phyloP scores from a whole-genome alignment of 2,329 filamentous ascomycete genomes.

The Fusarium globosum region DNA sequence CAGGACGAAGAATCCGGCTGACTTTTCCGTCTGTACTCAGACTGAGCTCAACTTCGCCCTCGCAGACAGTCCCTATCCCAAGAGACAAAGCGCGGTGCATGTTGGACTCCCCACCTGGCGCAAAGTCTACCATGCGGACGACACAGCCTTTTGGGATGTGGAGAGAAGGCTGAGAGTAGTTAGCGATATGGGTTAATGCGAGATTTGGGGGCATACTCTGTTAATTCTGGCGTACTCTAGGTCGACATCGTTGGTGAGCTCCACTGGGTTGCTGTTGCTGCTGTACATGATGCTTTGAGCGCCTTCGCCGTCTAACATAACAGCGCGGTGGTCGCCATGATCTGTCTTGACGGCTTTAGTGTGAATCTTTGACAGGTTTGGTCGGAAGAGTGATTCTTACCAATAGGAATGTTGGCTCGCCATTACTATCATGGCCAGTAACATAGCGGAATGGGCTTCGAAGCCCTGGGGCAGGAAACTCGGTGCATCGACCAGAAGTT shows the following conservation, averaged over 20 bases:
- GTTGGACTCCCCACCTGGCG: neutral
- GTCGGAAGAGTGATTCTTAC: neutral
- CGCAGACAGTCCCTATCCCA: neutral
- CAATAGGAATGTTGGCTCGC: neutral
- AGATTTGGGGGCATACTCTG: neutral
- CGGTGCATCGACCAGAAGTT: neutral
- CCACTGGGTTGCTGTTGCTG: neutral
- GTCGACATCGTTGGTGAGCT: neutral
- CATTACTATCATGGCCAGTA: neutral
- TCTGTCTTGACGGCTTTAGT: neutral
- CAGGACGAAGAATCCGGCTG: neutral
- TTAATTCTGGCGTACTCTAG: neutral
- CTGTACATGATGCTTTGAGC: neutral
- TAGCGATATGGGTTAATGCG: fast-evolving
- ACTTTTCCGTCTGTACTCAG: neutral
- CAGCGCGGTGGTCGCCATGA: neutral
- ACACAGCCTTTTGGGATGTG: neutral
- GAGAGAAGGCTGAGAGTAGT: neutral
- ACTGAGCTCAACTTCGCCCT: neutral
- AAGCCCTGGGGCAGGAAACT: neutral
- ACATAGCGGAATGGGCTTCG: neutral
- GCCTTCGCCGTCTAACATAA: neutral
- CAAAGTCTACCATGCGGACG: neutral
- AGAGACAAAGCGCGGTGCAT: neutral
- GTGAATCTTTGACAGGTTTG: fast-evolving